phyloP scores from a whole-genome alignment of 2,329 filamentous ascomycete species.

The Colletotrichum cereale region DNA sequence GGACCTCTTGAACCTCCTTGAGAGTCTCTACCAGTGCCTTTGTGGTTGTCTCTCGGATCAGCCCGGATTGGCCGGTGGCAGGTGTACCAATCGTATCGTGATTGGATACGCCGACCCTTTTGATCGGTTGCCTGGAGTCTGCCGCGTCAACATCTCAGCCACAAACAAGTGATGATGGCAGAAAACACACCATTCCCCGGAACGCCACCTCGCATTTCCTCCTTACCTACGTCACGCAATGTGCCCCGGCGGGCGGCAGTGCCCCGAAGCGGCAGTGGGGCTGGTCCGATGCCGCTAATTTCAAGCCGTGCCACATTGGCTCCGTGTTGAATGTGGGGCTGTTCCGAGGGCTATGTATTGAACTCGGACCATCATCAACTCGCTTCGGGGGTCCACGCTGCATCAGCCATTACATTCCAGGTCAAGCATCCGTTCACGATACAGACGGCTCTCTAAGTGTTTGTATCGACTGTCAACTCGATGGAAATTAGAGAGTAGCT shows the following conservation, averaged over 20 bases:
- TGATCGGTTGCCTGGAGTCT: neutral
- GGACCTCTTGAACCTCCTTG: too few relatives aligned
- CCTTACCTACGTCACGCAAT: neutral
- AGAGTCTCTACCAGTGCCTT: neutral
- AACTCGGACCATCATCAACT: constrained; percentile 11
- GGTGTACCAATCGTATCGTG: neutral
- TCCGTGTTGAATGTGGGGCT: constrained; percentile 15
- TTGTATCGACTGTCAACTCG: neutral
- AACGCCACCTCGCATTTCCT: neutral
- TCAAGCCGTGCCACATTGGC: neutral
- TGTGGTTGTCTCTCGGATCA: neutral
- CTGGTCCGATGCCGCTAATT: constrained; percentile 20
- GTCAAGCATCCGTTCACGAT: too few relatives aligned
- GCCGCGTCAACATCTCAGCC: neutral
- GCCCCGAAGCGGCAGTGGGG: neutral
- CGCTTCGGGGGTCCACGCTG: constrained; percentile 21
- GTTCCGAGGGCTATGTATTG: constrained; percentile 21
- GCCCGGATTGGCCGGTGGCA: neutral
- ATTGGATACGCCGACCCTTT: too few relatives aligned
- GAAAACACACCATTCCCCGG: neutral
- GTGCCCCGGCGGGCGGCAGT: neutral
- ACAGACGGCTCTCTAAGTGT: too few relatives aligned
- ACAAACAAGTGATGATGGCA: too few relatives aligned
- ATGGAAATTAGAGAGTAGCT: neutral
- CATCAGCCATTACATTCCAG: neutral